phyloP scores from a whole-genome alignment of 768 basidiomycete genomes.

The Lenzites betulinus region DNA sequence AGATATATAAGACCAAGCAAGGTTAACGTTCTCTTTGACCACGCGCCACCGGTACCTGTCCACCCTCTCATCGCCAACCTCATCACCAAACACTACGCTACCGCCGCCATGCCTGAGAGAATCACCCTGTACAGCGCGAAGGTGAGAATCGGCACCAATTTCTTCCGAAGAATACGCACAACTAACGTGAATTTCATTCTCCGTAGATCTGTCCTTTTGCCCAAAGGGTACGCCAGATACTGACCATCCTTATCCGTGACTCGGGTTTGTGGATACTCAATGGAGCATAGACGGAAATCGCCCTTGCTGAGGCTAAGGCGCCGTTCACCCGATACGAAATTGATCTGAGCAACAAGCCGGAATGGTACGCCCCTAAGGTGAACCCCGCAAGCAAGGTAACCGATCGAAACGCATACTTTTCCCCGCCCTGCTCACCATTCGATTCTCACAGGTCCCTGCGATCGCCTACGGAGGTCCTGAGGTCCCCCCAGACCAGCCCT shows the following conservation, averaged over 20 bases:
- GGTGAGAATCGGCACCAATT: conserved; percentile 32
- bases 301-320: conserved; percentile 56
- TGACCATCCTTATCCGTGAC: neutral
- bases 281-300: conserved; percentile 52
- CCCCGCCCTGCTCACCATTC: neutral
- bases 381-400: conserved; percentile 67
- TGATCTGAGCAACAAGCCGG: conserved; percentile 65
- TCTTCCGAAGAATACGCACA: conserved; percentile 43
- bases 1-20: too few relatives aligned
- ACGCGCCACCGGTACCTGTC: too few relatives aligned
- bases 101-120: conserved; percentile 13
- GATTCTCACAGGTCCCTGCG: conserved; percentile 51
- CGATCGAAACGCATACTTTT: neutral
- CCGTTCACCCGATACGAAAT: conserved; percentile 55
- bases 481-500: conserved; percentile 55
- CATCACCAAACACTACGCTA: neutral
- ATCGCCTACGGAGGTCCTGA: conserved; percentile 63
- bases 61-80: neutral
- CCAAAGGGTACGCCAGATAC: conserved; percentile 45
- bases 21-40: too few relatives aligned
- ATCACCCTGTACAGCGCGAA: conserved; percentile 25
- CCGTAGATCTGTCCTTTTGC: conserved; percentile 59
- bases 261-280: neutral
- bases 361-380: conserved; percentile 65
- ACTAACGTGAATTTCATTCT: neutral